Evolutionary conservation across 129 eudicot genomes (phyloP).

Genomic region (Pittosporum tobira): DNA sequence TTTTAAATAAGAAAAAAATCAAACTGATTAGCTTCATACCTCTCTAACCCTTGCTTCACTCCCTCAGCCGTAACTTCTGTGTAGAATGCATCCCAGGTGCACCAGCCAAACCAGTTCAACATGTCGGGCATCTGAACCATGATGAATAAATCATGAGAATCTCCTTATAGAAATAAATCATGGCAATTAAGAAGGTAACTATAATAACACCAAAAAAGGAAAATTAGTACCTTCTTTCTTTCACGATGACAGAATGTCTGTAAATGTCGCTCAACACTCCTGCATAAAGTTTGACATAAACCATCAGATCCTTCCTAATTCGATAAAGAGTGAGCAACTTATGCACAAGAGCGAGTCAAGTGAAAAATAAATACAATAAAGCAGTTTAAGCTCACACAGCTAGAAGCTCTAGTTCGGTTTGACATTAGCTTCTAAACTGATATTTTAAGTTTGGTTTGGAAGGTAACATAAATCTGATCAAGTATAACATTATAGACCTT

Average conservation of each 20-base stretch:
- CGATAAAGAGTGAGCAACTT: background rate
- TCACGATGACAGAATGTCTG: conserved; percentile 84
- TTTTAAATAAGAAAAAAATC: background rate
- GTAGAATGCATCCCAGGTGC: conserved; percentile 96
- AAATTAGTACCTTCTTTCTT: conserved; percentile 55
- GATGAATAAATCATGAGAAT: background rate
- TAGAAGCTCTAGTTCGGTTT: background rate
- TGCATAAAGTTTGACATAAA: conserved; percentile 18
- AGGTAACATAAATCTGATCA: too few relatives aligned
- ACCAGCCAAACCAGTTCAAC: conserved; percentile 99
- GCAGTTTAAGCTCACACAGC: too few relatives aligned
- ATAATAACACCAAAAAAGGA: background rate
- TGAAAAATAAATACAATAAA: background rate
- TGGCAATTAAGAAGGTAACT: background rate
- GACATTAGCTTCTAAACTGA: background rate
- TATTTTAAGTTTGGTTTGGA: too few relatives aligned
- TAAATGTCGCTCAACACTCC: conserved; percentile 77
- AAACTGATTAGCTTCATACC: conserved; percentile 28
- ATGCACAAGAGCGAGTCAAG: background rate
- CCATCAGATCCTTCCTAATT: conserved; percentile 1
- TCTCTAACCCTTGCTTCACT: conserved; percentile 63
- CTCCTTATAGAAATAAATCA: background rate
- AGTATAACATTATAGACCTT: too few relatives aligned
- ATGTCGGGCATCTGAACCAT: conserved; percentile 71
- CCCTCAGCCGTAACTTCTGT: conserved; percentile 77